Evolutionary conservation across 768 basidiomycete species (phyloP).

Genomic region (Basidioascus undulatus): DNA sequence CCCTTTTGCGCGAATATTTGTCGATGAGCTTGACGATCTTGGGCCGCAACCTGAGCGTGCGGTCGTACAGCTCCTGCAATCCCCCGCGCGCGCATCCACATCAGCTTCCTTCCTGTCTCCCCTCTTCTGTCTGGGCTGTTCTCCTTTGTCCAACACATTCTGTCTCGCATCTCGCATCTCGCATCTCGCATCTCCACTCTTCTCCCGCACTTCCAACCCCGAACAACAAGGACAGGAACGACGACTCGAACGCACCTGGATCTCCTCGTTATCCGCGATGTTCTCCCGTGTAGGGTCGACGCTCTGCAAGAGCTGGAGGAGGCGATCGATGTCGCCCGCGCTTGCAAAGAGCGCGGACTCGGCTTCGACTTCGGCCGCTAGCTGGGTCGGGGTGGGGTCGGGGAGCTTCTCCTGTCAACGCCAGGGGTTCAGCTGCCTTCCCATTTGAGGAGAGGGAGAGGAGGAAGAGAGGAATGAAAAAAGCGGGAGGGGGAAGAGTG

Average conservation of each 20-base stretch:
- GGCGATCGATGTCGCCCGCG: constrained; percentile 56
- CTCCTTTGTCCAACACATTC: too few relatives aligned
- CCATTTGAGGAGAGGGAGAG: not conserved
- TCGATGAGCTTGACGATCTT: constrained; percentile 93
- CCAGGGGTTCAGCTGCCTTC: too few relatives aligned
- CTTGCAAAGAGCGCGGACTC: constrained; percentile 75
- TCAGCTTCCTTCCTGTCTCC: too few relatives aligned
- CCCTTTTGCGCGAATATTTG: constrained; percentile 86
- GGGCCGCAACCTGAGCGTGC: constrained; percentile 66
- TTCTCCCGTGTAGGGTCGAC: constrained; percentile 57
- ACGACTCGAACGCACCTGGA: constrained; percentile 37
- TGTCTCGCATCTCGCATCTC: too few relatives aligned
- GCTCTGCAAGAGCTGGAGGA: constrained; percentile 46
- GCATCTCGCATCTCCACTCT: too few relatives aligned
- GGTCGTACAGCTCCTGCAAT: constrained; percentile 60
- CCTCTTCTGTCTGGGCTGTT: too few relatives aligned
- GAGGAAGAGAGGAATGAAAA: not conserved
- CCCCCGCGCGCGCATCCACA: not conserved
- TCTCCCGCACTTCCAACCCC: too few relatives aligned
- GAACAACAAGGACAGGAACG: too few relatives aligned
- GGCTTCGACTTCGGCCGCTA: constrained; percentile 58
- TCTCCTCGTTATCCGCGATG: constrained; percentile 73
- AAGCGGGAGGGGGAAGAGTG: not conserved
- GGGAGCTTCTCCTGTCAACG: constrained; percentile 50
- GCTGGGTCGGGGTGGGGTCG: constrained; percentile 49